phyloP scores from a whole-genome alignment of 345 rosid genomes.

The Linum tenue region DNA sequence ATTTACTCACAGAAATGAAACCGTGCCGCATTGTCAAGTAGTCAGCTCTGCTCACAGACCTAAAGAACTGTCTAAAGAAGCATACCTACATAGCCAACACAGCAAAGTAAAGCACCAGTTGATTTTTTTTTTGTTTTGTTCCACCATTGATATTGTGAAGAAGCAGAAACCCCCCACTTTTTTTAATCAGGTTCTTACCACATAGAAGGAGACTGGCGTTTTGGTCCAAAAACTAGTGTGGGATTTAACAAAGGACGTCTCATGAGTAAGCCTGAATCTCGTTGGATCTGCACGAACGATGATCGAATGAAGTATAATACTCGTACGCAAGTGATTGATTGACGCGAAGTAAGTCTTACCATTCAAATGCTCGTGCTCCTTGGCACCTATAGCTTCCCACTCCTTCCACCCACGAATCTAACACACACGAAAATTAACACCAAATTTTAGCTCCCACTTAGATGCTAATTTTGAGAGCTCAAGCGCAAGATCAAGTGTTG shows the following conservation, averaged over 20 bases:
- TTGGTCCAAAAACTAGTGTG: constrained; percentile 55
- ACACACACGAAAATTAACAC: not conserved
- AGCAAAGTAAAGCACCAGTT: constrained; percentile 1
- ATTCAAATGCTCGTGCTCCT: constrained; percentile 31
- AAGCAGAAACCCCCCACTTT: not conserved
- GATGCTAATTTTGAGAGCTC: no score
- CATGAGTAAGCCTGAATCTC: constrained; percentile 85
- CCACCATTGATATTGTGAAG: not conserved
- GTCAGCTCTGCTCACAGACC: constrained; percentile 69
- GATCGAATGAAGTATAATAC: no score
- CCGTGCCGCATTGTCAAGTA: constrained; percentile 89
- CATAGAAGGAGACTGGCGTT: constrained; percentile 43
- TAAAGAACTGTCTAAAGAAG: constrained; percentile 71
- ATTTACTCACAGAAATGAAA: constrained; percentile 55
- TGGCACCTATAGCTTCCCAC: constrained; percentile 51
- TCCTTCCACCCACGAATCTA: constrained; percentile 89
- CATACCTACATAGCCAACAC: constrained; percentile 38
- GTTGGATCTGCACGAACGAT: constrained; percentile 41
- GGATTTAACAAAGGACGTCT: constrained; percentile 74
- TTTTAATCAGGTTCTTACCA: constrained; percentile 33
- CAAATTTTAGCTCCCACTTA: no score
- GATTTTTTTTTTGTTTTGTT: no score
- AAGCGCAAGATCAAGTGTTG: not conserved
- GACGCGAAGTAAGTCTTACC: constrained; percentile 20
- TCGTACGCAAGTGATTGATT: constrained; percentile 1